A percentile compares a stretch with the other conserved stretches of the same genome.
Conservation (phyloP, 2,329 filamentous ascomycete genomes). For the Scytalidium sp. region DNA sequence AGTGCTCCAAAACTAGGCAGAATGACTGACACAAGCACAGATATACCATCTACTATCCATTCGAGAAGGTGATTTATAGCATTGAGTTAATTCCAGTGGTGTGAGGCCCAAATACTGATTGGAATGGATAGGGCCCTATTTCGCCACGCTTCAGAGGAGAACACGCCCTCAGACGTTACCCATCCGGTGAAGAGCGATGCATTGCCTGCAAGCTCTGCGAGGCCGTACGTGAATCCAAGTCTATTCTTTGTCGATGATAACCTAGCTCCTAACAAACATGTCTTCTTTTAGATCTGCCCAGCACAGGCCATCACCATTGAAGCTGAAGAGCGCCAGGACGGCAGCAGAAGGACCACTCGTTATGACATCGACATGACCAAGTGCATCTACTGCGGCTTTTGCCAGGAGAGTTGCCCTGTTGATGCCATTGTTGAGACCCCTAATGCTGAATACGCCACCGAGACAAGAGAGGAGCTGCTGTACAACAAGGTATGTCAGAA, state of each 20-base stretch:
- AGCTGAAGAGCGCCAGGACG: constrained; percentile 95
- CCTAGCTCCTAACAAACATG: no score
- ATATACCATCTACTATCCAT: constrained; percentile 98
- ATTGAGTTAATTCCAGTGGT: background rate
- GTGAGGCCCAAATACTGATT: constrained; percentile 17
- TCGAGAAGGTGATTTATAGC: constrained; percentile 70
- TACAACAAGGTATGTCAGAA: constrained; percentile 91
- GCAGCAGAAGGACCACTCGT: constrained; percentile 88
- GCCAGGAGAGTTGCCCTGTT: constrained; percentile 97
- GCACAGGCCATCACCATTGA: constrained; percentile 99
- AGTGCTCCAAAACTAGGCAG: constrained; percentile 7
- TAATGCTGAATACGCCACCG: constrained; percentile 72
- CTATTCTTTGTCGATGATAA: no score
- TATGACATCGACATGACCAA: constrained; percentile 99
- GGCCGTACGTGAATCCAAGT: constrained; percentile 59
- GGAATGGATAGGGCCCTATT: constrained; percentile 70
- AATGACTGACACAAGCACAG: constrained; percentile 45
- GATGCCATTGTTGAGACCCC: constrained; percentile 85
- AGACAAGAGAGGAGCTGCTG: constrained; percentile 85
- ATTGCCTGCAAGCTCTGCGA: constrained; percentile 99
- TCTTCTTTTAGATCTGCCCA: constrained; percentile 70
- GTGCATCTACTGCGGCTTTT: constrained; percentile 99
- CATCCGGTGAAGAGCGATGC: constrained; percentile 96
- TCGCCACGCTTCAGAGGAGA: constrained; percentile 97
- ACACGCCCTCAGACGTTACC: constrained; percentile 93